A percentile compares a stretch with the other conserved stretches of the same genome.
Evolutionary conservation across 371 early-diverging fungal species (phyloP).

Genomic region (Blakeslea trispora): DNA sequence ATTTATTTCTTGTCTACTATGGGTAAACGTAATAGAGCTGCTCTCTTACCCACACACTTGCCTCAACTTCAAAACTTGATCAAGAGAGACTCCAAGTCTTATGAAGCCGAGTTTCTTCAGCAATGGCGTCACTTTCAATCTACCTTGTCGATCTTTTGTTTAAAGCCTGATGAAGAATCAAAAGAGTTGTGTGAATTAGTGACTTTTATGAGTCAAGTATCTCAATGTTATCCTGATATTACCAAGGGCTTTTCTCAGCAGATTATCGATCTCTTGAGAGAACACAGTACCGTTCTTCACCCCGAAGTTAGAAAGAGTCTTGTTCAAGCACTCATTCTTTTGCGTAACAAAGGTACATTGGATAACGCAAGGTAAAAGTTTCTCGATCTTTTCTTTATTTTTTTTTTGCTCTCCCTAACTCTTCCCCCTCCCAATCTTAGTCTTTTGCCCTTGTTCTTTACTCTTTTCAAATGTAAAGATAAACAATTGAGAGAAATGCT

Average conservation of each 20-base stretch:
- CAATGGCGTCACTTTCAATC: slow-evolving; percentile 93
- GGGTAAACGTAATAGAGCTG: slow-evolving; percentile 72
- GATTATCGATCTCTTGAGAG: slow-evolving; percentile 78
- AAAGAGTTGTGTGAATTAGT: slow-evolving; percentile 85
- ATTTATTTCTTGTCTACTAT: slow-evolving; percentile 30
- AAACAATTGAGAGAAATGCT: slow-evolving; percentile 85
- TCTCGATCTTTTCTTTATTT: not conserved
- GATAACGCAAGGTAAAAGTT: slow-evolving; percentile 61
- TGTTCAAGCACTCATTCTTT: slow-evolving; percentile 88
- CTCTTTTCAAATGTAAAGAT: slow-evolving; percentile 90
- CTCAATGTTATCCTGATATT: slow-evolving; percentile 83
- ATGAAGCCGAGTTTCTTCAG: slow-evolving; percentile 91
- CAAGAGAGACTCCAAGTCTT: slow-evolving; percentile 90
- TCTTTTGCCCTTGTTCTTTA: slow-evolving; percentile 90
- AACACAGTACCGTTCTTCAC: slow-evolving; percentile 76
- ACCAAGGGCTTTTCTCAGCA: slow-evolving; percentile 79
- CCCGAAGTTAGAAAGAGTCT: slow-evolving; percentile 84
- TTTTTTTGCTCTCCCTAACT: not conserved
- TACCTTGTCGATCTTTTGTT: slow-evolving; percentile 79
- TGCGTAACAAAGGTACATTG: slow-evolving; percentile 84
- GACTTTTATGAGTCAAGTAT: slow-evolving; percentile 84
- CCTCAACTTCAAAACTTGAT: slow-evolving; percentile 98
- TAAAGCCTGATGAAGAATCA: slow-evolving; percentile 85
- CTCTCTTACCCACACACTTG: slow-evolving; percentile 79
- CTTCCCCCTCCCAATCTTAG: slow-evolving; percentile 28